These are phyloP conservation scores for Cladophialophora immunda DNA, from an alignment of 2,329 filamentous ascomycete genomes.

Conservation along the genomic window DNA sequence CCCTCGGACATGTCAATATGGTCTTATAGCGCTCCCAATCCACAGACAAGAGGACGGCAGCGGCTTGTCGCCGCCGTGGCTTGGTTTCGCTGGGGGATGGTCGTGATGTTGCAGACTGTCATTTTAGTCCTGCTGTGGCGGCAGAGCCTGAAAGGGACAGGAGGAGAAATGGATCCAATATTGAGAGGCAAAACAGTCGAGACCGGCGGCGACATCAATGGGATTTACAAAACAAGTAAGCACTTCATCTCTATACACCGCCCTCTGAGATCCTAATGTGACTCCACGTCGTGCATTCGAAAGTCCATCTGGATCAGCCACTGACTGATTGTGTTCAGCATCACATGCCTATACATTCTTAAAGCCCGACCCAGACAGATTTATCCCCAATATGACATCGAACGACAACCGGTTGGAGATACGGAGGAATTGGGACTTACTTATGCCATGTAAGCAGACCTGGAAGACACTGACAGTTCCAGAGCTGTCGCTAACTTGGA, in stretches of 20 bases:
- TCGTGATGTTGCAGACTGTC: conserved; percentile 42
- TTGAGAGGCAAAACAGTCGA: conserved; percentile 36
- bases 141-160: conserved; percentile 9
- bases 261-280: neutral
- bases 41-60: conserved; percentile 8
- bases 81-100: conserved; percentile 43
- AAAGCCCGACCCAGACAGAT: conserved; percentile 44
- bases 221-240: conserved; percentile 45
- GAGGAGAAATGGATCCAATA: conserved; percentile 27
- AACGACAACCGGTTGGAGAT: conserved; percentile 45
- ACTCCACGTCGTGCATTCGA: neutral
- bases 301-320: neutral
- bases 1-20: conserved; percentile 4
- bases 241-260: neutral
- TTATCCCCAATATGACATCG: conserved; percentile 46
- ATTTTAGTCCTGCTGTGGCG: conserved; percentile 42
- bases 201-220: conserved; percentile 48
- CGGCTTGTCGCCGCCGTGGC: conserved; percentile 25
- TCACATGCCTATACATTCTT: conserved; percentile 44
- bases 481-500: neutral
- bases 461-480: neutral
- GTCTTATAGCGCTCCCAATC: conserved; percentile 7
- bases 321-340: conserved; percentile 16
- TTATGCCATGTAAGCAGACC: conserved; percentile 43
- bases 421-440: conserved; percentile 45